Conservation (phyloP, 257 asterid genomes). For the Perilla frutescens region DNA sequence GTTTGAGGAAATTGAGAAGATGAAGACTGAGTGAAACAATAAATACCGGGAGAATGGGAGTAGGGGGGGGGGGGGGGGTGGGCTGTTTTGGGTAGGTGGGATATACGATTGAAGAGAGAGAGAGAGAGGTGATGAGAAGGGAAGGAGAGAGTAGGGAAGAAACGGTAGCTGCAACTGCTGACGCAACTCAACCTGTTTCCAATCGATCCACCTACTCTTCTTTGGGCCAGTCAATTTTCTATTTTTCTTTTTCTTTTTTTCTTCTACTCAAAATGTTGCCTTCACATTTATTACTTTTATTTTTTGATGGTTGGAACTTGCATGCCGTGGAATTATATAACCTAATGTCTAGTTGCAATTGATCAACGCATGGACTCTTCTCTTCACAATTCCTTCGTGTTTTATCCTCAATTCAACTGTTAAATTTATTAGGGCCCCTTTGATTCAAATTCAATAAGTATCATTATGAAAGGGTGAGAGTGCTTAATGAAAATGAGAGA, state of each 20-base stretch:
- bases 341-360: neutral
- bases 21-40: slow-evolving; percentile 17
- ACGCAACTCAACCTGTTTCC: slow-evolving; percentile 33
- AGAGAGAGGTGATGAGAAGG: too few relatives aligned
- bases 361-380: too few relatives aligned
- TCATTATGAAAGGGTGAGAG: too few relatives aligned
- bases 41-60: slow-evolving; percentile 29
- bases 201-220: slow-evolving; percentile 45
- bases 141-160: neutral
- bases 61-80: neutral
- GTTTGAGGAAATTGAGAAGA: neutral
- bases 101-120: neutral
- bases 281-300: neutral
- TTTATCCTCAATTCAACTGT: too few relatives aligned
- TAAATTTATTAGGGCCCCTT: too few relatives aligned
- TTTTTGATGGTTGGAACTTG: neutral
- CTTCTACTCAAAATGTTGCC: neutral
- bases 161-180: slow-evolving; percentile 31
- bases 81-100: slow-evolving; percentile 40
- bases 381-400: too few relatives aligned
- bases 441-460: too few relatives aligned
- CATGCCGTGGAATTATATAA: slow-evolving; percentile 15
- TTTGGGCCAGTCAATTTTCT: slow-evolving; percentile 17
- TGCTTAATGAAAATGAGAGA: too few relatives aligned
- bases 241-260: neutral